Base-by-base conservation (phyloP, 2,329 filamentous ascomycete genomes). In the Hypoxylon sp. region DNA sequence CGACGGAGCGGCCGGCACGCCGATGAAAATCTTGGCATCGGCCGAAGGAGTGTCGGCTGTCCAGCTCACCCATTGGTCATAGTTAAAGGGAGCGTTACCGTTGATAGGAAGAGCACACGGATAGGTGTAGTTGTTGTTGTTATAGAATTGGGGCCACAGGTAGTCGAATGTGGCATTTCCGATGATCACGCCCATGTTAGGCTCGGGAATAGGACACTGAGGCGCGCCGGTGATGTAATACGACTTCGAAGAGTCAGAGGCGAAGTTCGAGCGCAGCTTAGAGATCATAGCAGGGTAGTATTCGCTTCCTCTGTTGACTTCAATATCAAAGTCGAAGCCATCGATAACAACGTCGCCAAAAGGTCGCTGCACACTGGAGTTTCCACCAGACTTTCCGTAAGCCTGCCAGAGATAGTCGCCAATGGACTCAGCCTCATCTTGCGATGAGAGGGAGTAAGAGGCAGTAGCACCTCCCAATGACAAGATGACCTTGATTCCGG, bases 191-290 rank as follows among this genome's bases (percentile, higher is more conserved):
- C 79, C 78, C 76, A 84, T 81, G 65, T 84, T 81, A 1, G 77
- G 79, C 58, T 84, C 83, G 0, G 83, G 83, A n/a, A 83, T 77
- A 1, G 80, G 77, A 64, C 83, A 85, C 62, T 85, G 83, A 0
- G 83, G 83, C 3, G 83, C 82, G 4, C 81, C 83, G n/a, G 81
- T 82, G 68, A 88, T 83, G 70, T 85, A 82, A 68, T 83, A 84
- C 7, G 72, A 74, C 50, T 79, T 77, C 22, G 70, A 66, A 7
- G 77, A 50, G 61, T 82, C 80, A 0, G 74, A 71, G 7, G 72
- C 75, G 59, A 82, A 81, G 64, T 75, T 77, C 13, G 72, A 72
- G 35, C 78, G 80, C 22, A 80, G 74, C 5, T 66, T 72, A 17
- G 68, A 69, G 50, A 77, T 77, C 70, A 77, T 71, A 61, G 66